Percentiles rank a stretch among this genome's conserved stretches.
Conservation (phyloP, 495 filamentous ascomycete genomes). For the Lophiotrema nucula region DNA sequence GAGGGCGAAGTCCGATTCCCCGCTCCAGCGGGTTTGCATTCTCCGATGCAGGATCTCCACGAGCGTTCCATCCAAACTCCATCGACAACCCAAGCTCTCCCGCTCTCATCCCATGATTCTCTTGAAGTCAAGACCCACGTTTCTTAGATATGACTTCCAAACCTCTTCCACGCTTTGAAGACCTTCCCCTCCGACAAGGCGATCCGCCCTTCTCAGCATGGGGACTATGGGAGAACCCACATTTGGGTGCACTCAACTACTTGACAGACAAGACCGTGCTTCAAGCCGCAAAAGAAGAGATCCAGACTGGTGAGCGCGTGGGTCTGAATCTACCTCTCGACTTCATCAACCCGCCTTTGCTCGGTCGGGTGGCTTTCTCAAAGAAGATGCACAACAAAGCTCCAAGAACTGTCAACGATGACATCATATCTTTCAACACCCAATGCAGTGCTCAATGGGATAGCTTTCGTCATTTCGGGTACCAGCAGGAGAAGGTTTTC, state of each 20-base stretch:
- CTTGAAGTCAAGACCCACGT: too few relatives aligned
- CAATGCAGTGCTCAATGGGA: conserved; percentile 58
- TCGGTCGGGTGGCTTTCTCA: not conserved
- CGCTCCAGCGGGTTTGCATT: too few relatives aligned
- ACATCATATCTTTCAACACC: conserved; percentile 52
- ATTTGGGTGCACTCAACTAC: not conserved
- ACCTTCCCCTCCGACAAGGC: not conserved
- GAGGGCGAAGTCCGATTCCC: too few relatives aligned
- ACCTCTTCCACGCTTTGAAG: not conserved
- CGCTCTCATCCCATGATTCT: too few relatives aligned
- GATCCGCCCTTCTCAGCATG: not conserved
- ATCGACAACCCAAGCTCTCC: too few relatives aligned
- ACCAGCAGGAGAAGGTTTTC: conserved; percentile 54
- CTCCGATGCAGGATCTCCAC: too few relatives aligned
- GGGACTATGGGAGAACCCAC: not conserved
- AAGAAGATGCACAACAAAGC: not conserved
- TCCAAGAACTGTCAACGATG: not conserved
- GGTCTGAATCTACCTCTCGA: not conserved
- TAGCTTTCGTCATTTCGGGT: conserved; percentile 45
- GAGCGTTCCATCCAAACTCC: too few relatives aligned
- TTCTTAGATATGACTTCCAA: too few relatives aligned
- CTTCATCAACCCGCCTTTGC: not conserved
- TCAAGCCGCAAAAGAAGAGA: not conserved
- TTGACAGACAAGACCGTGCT: not conserved
- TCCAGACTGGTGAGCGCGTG: not conserved